phyloP scores from a whole-genome alignment of 2,329 filamentous ascomycete species.

The Colletotrichum euphorbiae region DNA sequence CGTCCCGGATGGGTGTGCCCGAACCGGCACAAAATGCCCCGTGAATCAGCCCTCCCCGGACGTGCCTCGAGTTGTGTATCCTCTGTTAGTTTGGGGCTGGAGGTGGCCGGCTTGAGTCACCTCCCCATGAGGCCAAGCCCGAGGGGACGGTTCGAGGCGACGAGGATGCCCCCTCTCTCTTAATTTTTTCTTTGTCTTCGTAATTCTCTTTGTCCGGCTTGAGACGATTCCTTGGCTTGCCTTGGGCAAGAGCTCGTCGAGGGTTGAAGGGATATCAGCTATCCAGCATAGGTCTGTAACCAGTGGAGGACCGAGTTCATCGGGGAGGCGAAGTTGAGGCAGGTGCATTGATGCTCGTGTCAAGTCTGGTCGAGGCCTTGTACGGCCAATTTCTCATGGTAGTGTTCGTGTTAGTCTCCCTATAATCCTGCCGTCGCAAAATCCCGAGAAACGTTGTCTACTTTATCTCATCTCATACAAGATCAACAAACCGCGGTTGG shows the following conservation, averaged over 20 bases:
- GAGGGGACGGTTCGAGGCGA: constrained; percentile 17
- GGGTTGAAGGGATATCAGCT: no score
- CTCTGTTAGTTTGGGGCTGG: neutral
- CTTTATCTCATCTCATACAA: neutral
- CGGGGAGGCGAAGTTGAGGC: no score
- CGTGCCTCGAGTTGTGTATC: neutral
- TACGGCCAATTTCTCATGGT: neutral
- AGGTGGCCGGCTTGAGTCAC: neutral
- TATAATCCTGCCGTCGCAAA: neutral
- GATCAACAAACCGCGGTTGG: no score
- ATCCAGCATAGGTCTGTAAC: no score
- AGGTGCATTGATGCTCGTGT: no score
- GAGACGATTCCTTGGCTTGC: no score
- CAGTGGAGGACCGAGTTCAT: no score
- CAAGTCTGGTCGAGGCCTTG: neutral
- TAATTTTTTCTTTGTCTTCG: no score
- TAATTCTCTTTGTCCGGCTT: no score
- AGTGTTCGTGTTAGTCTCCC: neutral
- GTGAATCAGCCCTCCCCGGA: neutral
- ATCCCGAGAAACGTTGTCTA: neutral
- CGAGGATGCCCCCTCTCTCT: no score
- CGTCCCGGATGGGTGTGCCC: neutral
- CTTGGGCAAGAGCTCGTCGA: no score
- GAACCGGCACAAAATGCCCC: neutral
- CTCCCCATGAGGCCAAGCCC: neutral